Percentiles rank a stretch among this genome's conserved stretches.
phyloP scores from a whole-genome alignment of 2,329 filamentous ascomycete genomes.

The Stagonosporopsis chrysanthemi region DNA sequence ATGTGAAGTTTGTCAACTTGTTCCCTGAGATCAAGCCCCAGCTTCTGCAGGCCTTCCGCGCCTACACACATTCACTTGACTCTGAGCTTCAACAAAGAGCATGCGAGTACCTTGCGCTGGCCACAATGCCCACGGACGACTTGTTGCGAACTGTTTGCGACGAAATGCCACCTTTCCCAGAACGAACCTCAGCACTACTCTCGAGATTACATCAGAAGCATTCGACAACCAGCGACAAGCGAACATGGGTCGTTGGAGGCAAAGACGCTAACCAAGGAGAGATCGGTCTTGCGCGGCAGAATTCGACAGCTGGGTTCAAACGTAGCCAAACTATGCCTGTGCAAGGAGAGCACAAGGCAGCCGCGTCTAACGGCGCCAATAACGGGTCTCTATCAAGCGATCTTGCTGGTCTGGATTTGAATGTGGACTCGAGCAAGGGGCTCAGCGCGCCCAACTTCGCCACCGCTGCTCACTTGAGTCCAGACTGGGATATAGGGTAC shows the following conservation, averaged over 20 bases:
- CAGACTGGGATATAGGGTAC: constrained; percentile 92
- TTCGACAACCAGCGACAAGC: constrained; percentile 88
- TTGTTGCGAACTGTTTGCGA: constrained; percentile 93
- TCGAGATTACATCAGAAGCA: constrained; percentile 95
- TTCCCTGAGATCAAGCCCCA: constrained; percentile 99
- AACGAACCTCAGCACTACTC: constrained; percentile 88
- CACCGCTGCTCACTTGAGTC: constrained; percentile 88
- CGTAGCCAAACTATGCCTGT: constrained; percentile 75
- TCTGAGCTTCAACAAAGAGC: constrained; percentile 95
- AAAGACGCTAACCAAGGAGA: constrained; percentile 94
- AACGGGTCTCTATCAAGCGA: constrained; percentile 61
- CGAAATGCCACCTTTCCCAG: constrained; percentile 98
- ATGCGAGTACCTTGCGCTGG: constrained; percentile 90
- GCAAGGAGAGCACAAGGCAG: constrained; percentile 39
- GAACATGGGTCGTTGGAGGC: constrained; percentile 97
- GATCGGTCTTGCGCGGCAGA: constrained; percentile 76
- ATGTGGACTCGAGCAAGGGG: constrained; percentile 63
- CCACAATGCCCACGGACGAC: constrained; percentile 86
- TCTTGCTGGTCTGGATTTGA: constrained; percentile 83
- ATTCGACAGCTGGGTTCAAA: constrained; percentile 73
- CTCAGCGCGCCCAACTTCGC: constrained; percentile 82
- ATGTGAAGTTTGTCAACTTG: constrained; percentile 96
- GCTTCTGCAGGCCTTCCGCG: constrained; percentile 84
- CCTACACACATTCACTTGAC: constrained; percentile 94
- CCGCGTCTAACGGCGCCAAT: constrained; percentile 52